Conservation (phyloP, 1,284 basidiomycete genomes). For the Sphaerobolus stellatus region DNA sequence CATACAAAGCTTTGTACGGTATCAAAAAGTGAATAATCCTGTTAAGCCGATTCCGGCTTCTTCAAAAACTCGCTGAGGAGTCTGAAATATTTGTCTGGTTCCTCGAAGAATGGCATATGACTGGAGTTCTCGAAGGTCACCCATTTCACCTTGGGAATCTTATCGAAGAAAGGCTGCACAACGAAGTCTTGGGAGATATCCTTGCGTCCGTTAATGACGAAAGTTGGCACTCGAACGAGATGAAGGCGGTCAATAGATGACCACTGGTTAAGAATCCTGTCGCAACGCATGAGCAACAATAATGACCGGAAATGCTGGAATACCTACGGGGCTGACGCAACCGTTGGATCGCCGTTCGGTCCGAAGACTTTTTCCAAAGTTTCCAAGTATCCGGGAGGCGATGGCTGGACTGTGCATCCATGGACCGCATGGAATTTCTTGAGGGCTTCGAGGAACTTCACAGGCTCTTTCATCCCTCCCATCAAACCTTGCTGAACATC, state of each 20-base stretch:
- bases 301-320: too few relatives aligned
- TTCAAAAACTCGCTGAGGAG: neutral
- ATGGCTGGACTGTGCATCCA: conserved; percentile 45
- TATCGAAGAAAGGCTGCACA: neutral
- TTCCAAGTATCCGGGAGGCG: conserved; percentile 30
- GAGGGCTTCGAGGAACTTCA: conserved; percentile 47
- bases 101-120: neutral
- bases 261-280: conserved; percentile 52
- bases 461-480: conserved; percentile 43
- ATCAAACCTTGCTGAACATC: conserved; percentile 43
- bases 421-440: conserved; percentile 43
- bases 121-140: neutral
- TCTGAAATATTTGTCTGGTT: neutral
- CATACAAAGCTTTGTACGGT: too few relatives aligned
- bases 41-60: neutral
- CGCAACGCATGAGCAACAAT: too few relatives aligned
- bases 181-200: neutral
- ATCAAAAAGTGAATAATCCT: too few relatives aligned
- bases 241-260: conserved; percentile 43
- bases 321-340: conserved; percentile 29
- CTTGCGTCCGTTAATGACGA: conserved; percentile 46
- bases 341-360: conserved; percentile 43
- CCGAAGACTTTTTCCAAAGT: conserved; percentile 19
- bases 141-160: neutral
- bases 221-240: conserved; percentile 46